Conservation (phyloP, 257 asterid genomes). For the Cruciata laevipes region DNA sequence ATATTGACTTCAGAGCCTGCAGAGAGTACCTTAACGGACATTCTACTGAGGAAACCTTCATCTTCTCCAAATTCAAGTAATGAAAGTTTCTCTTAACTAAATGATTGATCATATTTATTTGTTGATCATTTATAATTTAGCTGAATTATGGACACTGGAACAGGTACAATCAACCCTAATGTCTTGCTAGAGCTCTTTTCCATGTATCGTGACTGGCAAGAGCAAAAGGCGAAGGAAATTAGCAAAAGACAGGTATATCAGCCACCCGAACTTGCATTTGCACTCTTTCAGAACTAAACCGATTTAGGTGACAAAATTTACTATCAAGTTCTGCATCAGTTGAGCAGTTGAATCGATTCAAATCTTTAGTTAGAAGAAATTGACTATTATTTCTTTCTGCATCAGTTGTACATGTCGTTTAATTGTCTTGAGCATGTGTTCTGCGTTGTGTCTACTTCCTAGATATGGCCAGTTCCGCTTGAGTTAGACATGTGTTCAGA, state of each 20-base stretch:
- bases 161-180: constrained; percentile 74
- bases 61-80: constrained; percentile 66
- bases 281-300: not conserved
- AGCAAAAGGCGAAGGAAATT: constrained; percentile 53
- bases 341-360: not conserved
- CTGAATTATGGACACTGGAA: constrained; percentile 20
- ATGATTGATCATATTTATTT: not conserved
- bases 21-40: constrained; percentile 82
- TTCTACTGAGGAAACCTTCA: constrained; percentile 59
- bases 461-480: constrained; percentile 1
- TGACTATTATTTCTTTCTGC: not conserved
- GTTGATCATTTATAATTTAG: constrained; percentile 4
- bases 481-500: not conserved
- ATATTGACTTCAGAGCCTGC: constrained; percentile 63
- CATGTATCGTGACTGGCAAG: constrained; percentile 80
- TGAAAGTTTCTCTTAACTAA: not conserved
- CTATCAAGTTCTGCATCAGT: not conserved
- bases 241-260: constrained; percentile 63
- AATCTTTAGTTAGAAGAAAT: not conserved
- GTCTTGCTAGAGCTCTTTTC: constrained; percentile 85
- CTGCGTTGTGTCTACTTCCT: constrained; percentile 13
- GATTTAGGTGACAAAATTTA: not conserved
- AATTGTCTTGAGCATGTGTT: constrained; percentile 1
- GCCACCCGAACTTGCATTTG: not conserved
- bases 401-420: no score